phyloP scores from a whole-genome alignment of 2,329 filamentous ascomycete species.

The Ceratocystis cacaofunesta region DNA sequence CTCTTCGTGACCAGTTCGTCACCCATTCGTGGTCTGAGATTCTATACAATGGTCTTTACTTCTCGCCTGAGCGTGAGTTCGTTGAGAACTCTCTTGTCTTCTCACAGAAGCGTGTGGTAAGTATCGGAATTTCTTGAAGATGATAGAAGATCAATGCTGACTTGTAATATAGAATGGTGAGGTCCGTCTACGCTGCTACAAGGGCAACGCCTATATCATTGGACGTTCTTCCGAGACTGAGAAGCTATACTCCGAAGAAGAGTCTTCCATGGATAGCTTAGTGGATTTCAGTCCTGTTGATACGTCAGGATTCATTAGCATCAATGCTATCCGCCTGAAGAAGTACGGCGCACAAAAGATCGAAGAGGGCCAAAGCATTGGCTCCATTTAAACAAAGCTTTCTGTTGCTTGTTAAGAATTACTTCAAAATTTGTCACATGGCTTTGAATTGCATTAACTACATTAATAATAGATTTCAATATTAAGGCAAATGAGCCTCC shows the following conservation, averaged over 20 bases:
- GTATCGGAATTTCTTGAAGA: neutral
- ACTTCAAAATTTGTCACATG: too few species aligned
- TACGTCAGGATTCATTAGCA: constrained; percentile 44
- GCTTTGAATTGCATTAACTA: too few species aligned
- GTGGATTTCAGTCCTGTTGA: constrained; percentile 29
- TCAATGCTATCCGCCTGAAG: constrained; percentile 52
- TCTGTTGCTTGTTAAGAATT: too few species aligned
- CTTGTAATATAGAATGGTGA: constrained; percentile 21
- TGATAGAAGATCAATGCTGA: neutral
- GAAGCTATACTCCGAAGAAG: constrained; percentile 37
- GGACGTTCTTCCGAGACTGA: constrained; percentile 30
- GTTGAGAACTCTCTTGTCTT: constrained; percentile 46
- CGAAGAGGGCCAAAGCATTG: constrained; percentile 23
- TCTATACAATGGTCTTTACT: constrained; percentile 39
- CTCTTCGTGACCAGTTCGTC: constrained; percentile 38
- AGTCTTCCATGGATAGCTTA: constrained; percentile 37
- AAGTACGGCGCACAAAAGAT: constrained; percentile 28
- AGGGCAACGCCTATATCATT: constrained; percentile 38
- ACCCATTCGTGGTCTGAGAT: constrained; percentile 30
- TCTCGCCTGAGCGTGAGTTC: constrained; percentile 39
- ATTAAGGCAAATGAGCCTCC: too few species aligned
- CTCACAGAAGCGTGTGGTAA: constrained; percentile 38
- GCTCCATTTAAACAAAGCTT: neutral
- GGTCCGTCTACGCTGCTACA: constrained; percentile 25
- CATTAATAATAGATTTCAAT: too few species aligned